Base-by-base conservation (phyloP, 2,329 filamentous ascomycete species). In the Xylariomycetidae sp. region DNA sequence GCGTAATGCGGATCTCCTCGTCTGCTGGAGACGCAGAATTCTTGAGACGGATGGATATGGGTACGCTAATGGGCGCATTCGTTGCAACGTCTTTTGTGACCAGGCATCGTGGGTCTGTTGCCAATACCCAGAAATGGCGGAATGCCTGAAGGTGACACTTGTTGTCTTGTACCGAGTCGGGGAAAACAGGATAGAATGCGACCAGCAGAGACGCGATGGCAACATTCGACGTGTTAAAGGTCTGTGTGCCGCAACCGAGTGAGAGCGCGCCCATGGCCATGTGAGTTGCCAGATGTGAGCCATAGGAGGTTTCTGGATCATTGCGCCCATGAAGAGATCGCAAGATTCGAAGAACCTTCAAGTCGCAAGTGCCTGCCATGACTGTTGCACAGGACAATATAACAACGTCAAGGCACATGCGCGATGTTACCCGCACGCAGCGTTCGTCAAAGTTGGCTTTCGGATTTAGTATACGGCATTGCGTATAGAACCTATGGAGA, bases 51-150 rank as follows among this genome's bases (percentile, higher is more conserved):
- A 95, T 71, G 4, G 72, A 70, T 28, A 95, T 70, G 0, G 85
- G 79, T 3, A 89, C 74, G 6, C 80, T 76, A 30, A 95, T 77
- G 1, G 89, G 85, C 27, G 88, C 80, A 25, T 83, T 80, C 0
- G 87, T 94, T 38, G 92, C 81, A 3, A 92, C 76, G 48, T 98
- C 92, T 41, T 90, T 85, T 13, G 87, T 77, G 1, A 98, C 78
- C 1, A 98, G 74, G 54, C 90, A 97, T 32, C 94, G 78, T 8
- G 88, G 79, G 51, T 98, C 92, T 0, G 86, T 83, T 2, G 92
- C 92, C 4, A 98, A 72, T 9, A 95, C 90, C 92, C 92, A 98
- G 53, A 98, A 85, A 61, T 98, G 90, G 5, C 94, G 80, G 65
- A 98, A 92, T 4, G 94, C 92, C 64, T 98, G 92, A 5, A 98